Conservation (phyloP, 345 rosid genomes). For the Moricandia moricandioides region DNA sequence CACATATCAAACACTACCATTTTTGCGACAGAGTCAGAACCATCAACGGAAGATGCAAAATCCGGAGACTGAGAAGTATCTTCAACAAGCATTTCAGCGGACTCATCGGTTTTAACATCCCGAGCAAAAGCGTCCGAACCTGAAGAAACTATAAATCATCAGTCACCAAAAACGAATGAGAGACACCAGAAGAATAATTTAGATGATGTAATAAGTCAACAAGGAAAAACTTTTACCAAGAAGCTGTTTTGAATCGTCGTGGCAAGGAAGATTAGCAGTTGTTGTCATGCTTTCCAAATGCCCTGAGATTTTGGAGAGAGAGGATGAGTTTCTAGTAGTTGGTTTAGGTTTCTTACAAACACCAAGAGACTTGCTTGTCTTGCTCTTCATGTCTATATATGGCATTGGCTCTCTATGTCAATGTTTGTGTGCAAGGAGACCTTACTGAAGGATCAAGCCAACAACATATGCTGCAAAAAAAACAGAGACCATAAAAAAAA, state of each 20-base stretch:
- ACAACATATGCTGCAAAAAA: conserved; percentile 24
- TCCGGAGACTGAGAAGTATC: conserved; percentile 27
- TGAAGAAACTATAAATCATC: conserved; percentile 17
- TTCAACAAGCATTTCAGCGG: conserved; percentile 35
- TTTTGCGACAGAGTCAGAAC: conserved; percentile 23
- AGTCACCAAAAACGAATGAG: not conserved
- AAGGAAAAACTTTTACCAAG: conserved; percentile 17
- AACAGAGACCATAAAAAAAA: conserved; percentile 2
- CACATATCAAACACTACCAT: conserved; percentile 10
- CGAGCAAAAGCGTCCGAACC: conserved; percentile 34
- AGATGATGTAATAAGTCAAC: not conserved
- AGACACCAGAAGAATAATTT: not conserved
- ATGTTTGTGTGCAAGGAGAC: not conserved
- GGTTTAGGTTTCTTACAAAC: conserved; percentile 38
- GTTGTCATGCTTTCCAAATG: conserved; percentile 13
- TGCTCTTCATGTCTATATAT: conserved; percentile 40
- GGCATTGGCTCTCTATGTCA: conserved; percentile 36
- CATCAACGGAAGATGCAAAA: conserved; percentile 19
- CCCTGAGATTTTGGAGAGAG: conserved; percentile 25
- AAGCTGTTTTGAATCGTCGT: conserved; percentile 2
- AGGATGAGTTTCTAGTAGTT: conserved; percentile 10
- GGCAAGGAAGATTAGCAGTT: conserved; percentile 3
- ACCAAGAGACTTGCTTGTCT: conserved; percentile 39
- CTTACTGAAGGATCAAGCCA: conserved; percentile 17
- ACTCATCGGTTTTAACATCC: conserved; percentile 26